phyloP scores from a whole-genome alignment of 208 protist species.

The Trypanosoma congolense region DNA sequence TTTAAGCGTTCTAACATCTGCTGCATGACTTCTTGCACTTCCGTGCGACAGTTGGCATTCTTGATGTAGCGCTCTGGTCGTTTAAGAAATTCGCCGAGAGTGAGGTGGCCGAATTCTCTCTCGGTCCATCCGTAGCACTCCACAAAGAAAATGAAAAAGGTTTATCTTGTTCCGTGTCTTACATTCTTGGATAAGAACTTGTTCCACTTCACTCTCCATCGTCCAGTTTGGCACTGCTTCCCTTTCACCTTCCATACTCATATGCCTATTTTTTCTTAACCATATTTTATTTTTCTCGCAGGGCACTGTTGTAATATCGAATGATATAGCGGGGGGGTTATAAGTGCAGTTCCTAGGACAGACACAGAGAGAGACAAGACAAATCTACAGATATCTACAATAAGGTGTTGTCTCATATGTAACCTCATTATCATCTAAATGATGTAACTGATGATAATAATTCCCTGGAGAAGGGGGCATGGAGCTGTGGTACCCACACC shows the following conservation, averaged over 20 bases:
- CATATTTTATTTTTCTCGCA: slow-evolving; percentile 1
- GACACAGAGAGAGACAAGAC: background rate
- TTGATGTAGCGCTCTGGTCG: background rate
- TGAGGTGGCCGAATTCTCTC: background rate
- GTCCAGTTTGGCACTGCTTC: slow-evolving; percentile 2
- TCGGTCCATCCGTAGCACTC: background rate
- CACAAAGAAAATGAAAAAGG: too few relatives aligned
- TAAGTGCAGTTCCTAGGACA: too few relatives aligned
- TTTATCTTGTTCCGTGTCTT: slow-evolving; percentile 1
- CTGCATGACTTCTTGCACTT: too few relatives aligned
- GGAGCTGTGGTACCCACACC: background rate
- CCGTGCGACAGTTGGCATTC: background rate
- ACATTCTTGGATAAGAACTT: slow-evolving; percentile 1
- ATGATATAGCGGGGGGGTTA: background rate
- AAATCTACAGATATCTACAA: slow-evolving; percentile 2
- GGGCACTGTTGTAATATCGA: slow-evolving; percentile 1
- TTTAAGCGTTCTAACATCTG: too few relatives aligned
- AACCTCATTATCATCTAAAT: background rate
- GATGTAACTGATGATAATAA: slow-evolving; percentile 2
- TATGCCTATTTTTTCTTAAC: background rate
- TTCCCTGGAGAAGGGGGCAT: background rate
- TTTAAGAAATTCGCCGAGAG: background rate
- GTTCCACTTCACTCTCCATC: slow-evolving; percentile 1
- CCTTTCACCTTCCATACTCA: too few relatives aligned
- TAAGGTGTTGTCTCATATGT: slow-evolving; percentile 2